Evolutionary conservation across 257 asterid species (phyloP).

Genomic region (Fraxinus pennsylvanica): DNA sequence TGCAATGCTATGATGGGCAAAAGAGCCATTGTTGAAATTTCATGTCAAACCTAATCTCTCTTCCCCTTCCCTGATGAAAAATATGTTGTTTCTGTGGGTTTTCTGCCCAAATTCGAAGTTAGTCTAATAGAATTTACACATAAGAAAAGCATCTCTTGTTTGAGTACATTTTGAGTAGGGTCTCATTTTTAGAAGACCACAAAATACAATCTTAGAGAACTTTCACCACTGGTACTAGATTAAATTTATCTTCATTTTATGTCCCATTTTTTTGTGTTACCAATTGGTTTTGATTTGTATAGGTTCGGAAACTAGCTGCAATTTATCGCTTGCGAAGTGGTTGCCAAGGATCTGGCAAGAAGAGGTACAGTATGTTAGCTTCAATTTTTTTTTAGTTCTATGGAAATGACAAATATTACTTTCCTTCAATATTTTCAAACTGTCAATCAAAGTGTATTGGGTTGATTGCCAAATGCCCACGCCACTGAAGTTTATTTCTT

Average conservation of each 20-base stretch:
- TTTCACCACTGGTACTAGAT: background rate
- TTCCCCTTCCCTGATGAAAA: background rate
- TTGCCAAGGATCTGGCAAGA: conserved; percentile 84
- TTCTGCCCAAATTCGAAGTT: background rate
- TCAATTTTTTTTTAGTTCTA: background rate
- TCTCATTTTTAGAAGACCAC: conserved; percentile 5
- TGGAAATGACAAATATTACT: background rate
- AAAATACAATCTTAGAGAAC: conserved; percentile 2
- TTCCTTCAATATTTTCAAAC: background rate
- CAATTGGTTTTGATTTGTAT: conserved; percentile 25
- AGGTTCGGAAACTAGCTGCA: conserved; percentile 81
- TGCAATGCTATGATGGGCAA: background rate
- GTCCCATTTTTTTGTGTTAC: conserved; percentile 8
- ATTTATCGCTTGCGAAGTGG: conserved; percentile 73
- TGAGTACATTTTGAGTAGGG: background rate
- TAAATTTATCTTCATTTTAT: background rate
- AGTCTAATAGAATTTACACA: background rate
- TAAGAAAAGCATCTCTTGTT: background rate
- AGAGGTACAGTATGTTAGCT: conserved; percentile 54
- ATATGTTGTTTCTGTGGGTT: background rate
- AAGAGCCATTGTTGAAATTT: background rate
- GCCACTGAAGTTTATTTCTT: background rate
- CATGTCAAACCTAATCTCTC: background rate
- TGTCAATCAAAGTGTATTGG: background rate
- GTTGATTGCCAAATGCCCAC: conserved; percentile 1